Evolutionary conservation across 2,329 filamentous ascomycete genomes (phyloP).

Genomic region (Aureobasidium zeae): DNA sequence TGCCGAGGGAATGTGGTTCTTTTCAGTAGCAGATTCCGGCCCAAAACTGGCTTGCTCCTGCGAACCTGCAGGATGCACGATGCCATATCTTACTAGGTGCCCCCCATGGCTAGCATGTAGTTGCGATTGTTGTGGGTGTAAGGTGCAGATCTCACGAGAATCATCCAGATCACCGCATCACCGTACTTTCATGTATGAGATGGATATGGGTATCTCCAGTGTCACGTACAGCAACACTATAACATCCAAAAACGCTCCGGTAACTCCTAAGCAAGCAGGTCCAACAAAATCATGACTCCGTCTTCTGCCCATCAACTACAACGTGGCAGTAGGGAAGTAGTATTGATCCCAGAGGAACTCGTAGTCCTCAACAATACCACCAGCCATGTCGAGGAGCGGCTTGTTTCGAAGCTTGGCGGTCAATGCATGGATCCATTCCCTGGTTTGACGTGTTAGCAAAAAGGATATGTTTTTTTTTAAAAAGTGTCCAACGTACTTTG

Average conservation of each 20-base stretch:
- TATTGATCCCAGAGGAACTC: constrained; percentile 98
- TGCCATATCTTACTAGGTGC: too few relatives aligned
- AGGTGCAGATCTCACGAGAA: too few relatives aligned
- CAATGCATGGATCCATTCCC: constrained; percentile 56
- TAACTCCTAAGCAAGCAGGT: constrained; percentile 1
- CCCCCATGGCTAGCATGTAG: too few relatives aligned
- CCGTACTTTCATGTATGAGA: too few relatives aligned
- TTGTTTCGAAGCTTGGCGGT: constrained; percentile 62
- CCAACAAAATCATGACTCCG: too few relatives aligned
- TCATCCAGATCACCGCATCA: too few relatives aligned
- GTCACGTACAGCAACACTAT: constrained; percentile 1
- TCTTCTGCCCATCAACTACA: constrained; percentile 26
- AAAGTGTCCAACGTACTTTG: constrained; percentile 43
- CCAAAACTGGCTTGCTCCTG: too few relatives aligned
- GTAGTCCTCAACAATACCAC: constrained; percentile 86
- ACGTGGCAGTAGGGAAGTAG: constrained; percentile 66
- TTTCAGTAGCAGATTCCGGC: too few relatives aligned
- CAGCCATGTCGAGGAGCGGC: constrained; percentile 70
- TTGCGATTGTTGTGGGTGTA: too few relatives aligned
- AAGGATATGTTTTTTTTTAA: background rate
- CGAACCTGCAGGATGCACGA: too few relatives aligned
- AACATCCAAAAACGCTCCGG: constrained; percentile 1
- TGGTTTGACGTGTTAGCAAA: constrained; percentile 27
- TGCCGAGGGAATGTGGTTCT: too few relatives aligned
- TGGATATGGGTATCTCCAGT: constrained; percentile 6